Conservation (phyloP, 129 eudicot species). For the Flaveria linearis region DNA sequence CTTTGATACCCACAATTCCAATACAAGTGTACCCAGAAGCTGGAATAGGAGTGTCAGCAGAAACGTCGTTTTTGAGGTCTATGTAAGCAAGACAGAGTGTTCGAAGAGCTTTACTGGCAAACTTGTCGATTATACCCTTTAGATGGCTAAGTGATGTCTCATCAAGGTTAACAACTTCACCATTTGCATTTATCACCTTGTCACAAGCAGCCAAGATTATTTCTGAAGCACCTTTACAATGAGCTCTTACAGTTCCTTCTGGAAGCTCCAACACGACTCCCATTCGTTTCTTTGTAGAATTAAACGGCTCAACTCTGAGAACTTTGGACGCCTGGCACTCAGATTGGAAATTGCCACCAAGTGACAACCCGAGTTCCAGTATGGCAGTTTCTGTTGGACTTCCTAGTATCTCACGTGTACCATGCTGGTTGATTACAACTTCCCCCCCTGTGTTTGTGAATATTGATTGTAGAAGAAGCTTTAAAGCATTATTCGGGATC, state of each 20-base stretch:
- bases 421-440: conserved; percentile 67
- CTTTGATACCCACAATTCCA: conserved; percentile 91
- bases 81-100: conserved; percentile 85
- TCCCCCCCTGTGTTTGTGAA: conserved; percentile 96
- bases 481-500: conserved; percentile 50
- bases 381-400: conserved; percentile 92
- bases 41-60: conserved; percentile 63
- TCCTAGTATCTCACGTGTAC: conserved; percentile 74
- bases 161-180: conserved; percentile 59
- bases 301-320: conserved; percentile 84
- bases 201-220: conserved; percentile 80
- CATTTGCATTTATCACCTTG: conserved; percentile 59
- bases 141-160: conserved; percentile 45
- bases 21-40: conserved; percentile 72
- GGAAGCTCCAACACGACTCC: conserved; percentile 83
- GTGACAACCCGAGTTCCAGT: conserved; percentile 68
- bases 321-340: conserved; percentile 50
- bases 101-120: conserved; percentile 84
- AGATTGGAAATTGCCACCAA: conserved; percentile 79
- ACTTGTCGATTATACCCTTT: conserved; percentile 56
- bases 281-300: conserved; percentile 94
- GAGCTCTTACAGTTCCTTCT: conserved; percentile 68
- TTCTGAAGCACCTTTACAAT: conserved; percentile 89
- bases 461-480: conserved; percentile 69
- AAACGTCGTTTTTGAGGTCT: conserved; percentile 58